These are phyloP conservation scores for Carex kokanica DNA, from an alignment of 176 grass and related monocot genomes.

Conservation along the genomic window DNA sequence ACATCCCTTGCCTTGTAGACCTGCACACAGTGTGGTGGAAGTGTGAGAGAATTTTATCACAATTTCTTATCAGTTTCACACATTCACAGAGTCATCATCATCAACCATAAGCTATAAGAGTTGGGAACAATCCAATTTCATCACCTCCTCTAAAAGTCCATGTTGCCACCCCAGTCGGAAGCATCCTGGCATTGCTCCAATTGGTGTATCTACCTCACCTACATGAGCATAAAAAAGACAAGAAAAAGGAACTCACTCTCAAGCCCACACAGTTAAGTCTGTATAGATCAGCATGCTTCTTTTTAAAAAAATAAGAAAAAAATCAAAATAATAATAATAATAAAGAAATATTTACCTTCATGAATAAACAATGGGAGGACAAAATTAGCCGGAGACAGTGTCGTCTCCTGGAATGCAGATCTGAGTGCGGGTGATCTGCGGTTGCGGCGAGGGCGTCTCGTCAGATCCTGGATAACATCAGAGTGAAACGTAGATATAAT, in stretches of 20 bases:
- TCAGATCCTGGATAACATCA: slow-evolving; percentile 38
- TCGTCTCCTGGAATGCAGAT: slow-evolving; percentile 83
- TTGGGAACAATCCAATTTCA: background rate
- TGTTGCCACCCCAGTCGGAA: slow-evolving; percentile 92
- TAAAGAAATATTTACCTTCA: slow-evolving; percentile 52
- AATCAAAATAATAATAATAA: slow-evolving; percentile 1
- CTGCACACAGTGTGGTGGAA: slow-evolving; percentile 37
- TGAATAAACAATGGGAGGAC: slow-evolving; percentile 94
- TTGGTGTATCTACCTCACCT: slow-evolving; percentile 90
- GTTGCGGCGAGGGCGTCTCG: slow-evolving; percentile 82
- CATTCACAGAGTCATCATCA: background rate
- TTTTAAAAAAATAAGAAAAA: slow-evolving; percentile 9
- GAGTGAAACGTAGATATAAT: background rate
- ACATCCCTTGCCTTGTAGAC: slow-evolving; percentile 92
- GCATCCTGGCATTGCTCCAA: slow-evolving; percentile 96
- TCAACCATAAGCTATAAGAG: slow-evolving; percentile 8
- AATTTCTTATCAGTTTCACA: background rate
- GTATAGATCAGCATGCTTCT: background rate
- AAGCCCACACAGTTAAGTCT: background rate
- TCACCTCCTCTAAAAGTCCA: slow-evolving; percentile 88
- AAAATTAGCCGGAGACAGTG: slow-evolving; percentile 66
- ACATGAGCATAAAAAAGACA: background rate
- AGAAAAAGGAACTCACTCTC: background rate
- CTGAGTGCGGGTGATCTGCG: slow-evolving; percentile 67
- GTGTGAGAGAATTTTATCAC: background rate